These are phyloP conservation scores for Ascochyta rabiei DNA, from an alignment of 2,329 filamentous ascomycete genomes.

Conservation along the genomic window DNA sequence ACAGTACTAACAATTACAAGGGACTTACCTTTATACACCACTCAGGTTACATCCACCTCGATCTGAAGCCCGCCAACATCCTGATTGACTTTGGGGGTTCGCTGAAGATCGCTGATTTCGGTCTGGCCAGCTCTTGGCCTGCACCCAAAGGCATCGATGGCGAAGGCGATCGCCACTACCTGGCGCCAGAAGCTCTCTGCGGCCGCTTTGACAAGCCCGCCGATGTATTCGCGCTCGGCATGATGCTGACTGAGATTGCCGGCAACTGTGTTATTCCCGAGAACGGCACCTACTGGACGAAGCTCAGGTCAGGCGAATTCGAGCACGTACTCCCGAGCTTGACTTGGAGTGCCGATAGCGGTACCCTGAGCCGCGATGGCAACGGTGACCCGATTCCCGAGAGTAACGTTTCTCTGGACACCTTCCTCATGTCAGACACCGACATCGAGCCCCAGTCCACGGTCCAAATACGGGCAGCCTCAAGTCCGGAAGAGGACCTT, in stretches of 20 bases:
- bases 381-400: slow-evolving; percentile 51
- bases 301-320: slow-evolving; percentile 85
- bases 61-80: slow-evolving; percentile 85
- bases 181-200: slow-evolving; percentile 88
- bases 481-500: slow-evolving; percentile 58
- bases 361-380: slow-evolving; percentile 71
- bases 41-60: slow-evolving; percentile 82
- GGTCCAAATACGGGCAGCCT: slow-evolving; percentile 36
- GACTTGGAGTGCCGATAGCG: slow-evolving; percentile 76
- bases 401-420: slow-evolving; percentile 29
- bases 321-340: slow-evolving; percentile 81
- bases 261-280: slow-evolving; percentile 93
- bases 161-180: slow-evolving; percentile 95
- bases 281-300: slow-evolving; percentile 90
- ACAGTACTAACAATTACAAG: slow-evolving; percentile 55
- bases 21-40: slow-evolving; percentile 90
- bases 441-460: slow-evolving; percentile 50
- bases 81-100: slow-evolving; percentile 81
- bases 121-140: slow-evolving; percentile 79
- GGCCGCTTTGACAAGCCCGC: slow-evolving; percentile 88
- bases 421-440: slow-evolving; percentile 40
- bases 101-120: slow-evolving; percentile 86
- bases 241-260: slow-evolving; percentile 93
- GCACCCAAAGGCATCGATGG: slow-evolving; percentile 78
- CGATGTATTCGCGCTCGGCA: slow-evolving; percentile 90